These are phyloP conservation scores for Pseudocercospora fijiensis DNA, from an alignment of 2,329 filamentous ascomycete genomes.

Conservation along the genomic window DNA sequence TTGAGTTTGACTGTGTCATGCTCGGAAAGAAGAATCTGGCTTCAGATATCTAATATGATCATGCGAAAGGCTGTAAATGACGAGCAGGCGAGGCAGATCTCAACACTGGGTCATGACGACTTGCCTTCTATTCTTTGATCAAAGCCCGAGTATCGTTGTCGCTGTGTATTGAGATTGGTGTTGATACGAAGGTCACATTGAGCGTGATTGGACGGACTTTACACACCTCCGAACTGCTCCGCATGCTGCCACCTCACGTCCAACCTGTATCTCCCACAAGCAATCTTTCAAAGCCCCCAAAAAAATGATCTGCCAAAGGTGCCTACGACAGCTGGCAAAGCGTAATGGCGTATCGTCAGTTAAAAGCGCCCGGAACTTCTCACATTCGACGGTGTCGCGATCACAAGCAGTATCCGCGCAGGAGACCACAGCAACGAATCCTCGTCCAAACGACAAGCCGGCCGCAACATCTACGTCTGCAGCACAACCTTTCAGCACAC, in stretches of 20 bases:
- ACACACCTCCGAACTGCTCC: background rate
- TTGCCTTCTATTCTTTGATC: too few relatives aligned
- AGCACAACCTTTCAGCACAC: conserved; percentile 49
- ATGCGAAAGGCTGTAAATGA: too few relatives aligned
- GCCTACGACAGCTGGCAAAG: conserved; percentile 30
- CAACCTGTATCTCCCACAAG: background rate
- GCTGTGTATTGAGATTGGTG: background rate
- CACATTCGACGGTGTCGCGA: conserved; percentile 14
- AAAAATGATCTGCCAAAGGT: conserved; percentile 37
- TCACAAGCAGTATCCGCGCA: conserved; percentile 33
- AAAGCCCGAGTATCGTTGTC: background rate
- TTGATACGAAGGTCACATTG: background rate
- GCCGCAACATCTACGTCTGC: conserved; percentile 48
- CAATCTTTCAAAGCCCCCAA: background rate
- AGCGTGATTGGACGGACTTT: background rate
- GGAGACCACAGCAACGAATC: conserved; percentile 33
- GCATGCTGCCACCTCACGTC: background rate
- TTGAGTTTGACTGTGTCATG: background rate
- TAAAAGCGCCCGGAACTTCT: conserved; percentile 19
- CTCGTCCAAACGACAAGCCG: conserved; percentile 38
- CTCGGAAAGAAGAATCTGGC: background rate
- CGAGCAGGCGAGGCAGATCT: too few relatives aligned
- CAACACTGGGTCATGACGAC: too few relatives aligned
- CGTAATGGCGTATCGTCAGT: conserved; percentile 13
- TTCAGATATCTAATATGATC: too few relatives aligned